These are phyloP conservation scores for Epichloe sp. DNA, from an alignment of 2,329 filamentous ascomycete genomes.

Conservation along the genomic window DNA sequence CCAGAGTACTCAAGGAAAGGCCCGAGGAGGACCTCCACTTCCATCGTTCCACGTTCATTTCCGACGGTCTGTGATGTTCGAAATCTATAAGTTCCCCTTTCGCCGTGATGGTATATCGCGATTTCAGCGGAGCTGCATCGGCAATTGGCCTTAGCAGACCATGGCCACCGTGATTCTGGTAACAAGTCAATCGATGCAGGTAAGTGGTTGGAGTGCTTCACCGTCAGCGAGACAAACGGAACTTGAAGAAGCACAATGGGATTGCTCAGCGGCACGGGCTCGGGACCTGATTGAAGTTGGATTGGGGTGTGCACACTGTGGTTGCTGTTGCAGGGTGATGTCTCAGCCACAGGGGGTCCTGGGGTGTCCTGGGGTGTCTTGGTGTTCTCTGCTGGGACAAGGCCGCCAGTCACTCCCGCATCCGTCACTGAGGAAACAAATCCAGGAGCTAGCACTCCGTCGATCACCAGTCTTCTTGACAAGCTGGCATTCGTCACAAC, in stretches of 20 bases:
- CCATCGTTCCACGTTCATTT: constrained; percentile 22
- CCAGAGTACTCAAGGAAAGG: constrained; percentile 13
- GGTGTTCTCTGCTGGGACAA: neutral
- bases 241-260: neutral
- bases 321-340: constrained; percentile 7
- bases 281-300: neutral
- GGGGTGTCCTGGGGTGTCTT: constrained; percentile 3
- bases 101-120: neutral
- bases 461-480: neutral
- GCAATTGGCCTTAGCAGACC: constrained; percentile 1
- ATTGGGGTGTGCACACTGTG: neutral
- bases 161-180: neutral
- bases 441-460: neutral
- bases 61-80: neutral
- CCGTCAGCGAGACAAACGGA: neutral
- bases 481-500: neutral
- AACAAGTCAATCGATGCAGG: neutral
- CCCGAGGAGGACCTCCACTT: constrained; percentile 21
- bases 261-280: neutral
- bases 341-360: constrained; percentile 13
- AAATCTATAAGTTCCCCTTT: neutral
- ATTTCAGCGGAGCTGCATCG: neutral
- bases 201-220: neutral
- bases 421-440: constrained; percentile 12
- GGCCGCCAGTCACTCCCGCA: constrained; percentile 6